Evolutionary conservation across 441 rosid species (phyloP).

Genomic region (Corymbia calophylla): DNA sequence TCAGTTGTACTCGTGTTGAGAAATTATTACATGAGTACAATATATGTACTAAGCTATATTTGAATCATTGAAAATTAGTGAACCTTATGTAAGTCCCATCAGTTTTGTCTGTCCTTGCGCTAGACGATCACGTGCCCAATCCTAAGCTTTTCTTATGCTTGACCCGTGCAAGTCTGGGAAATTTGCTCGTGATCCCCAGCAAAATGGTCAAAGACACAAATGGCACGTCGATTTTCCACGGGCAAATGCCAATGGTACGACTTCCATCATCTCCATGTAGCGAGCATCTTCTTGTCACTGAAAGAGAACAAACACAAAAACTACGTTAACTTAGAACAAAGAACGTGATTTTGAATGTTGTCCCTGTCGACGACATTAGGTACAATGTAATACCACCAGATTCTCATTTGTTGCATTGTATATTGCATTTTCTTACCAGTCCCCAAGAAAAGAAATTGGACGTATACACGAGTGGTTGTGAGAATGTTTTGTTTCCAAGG

Average conservation of each 20-base stretch:
- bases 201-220: neutral
- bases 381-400: neutral
- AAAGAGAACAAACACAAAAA: neutral
- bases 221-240: neutral
- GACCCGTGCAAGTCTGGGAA: neutral
- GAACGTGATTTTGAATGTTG: neutral
- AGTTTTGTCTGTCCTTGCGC: neutral
- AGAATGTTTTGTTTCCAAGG: neutral
- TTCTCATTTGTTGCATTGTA: neutral
- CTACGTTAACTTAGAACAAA: neutral
- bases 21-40: neutral
- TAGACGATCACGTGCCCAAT: neutral
- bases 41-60: neutral
- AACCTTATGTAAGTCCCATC: neutral
- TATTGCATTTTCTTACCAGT: neutral
- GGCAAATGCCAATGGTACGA: neutral
- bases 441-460: neutral
- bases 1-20: neutral
- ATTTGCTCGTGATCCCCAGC: neutral
- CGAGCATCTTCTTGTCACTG: neutral
- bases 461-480: neutral
- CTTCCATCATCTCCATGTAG: neutral
- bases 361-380: neutral
- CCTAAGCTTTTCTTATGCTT: neutral
- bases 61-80: neutral